phyloP scores from a whole-genome alignment of 1,284 basidiomycete genomes.

The Tetrapyrgos nigripes region DNA sequence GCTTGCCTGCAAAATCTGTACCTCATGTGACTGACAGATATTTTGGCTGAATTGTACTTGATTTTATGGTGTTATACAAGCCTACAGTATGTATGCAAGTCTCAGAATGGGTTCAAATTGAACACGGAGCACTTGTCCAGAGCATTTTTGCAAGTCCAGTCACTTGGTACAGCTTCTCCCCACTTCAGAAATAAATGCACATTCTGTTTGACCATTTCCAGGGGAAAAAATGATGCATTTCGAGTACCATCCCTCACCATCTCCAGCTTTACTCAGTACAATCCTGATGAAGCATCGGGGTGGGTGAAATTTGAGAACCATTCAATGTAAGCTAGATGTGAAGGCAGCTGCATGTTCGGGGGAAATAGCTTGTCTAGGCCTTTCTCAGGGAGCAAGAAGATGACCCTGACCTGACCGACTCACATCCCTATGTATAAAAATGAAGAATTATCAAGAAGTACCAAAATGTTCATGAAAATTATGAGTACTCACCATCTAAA shows the following conservation, averaged over 20 bases:
- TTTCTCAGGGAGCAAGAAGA: conserved; percentile 10
- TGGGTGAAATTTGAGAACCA: conserved; percentile 25
- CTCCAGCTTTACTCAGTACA: conserved; percentile 14
- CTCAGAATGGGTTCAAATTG: too few relatives aligned
- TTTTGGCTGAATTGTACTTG: too few relatives aligned
- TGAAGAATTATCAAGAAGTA: too few relatives aligned
- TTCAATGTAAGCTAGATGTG: conserved; percentile 29
- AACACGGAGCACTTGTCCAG: conserved; percentile 16
- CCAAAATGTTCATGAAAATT: too few relatives aligned
- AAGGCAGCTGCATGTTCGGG: conserved; percentile 2
- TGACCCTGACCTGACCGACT: conserved; percentile 8
- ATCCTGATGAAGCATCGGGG: conserved; percentile 5
- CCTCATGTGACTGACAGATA: too few relatives aligned
- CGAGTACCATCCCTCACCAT: not conserved
- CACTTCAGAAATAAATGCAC: conserved; percentile 26
- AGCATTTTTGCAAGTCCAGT: conserved; percentile 32
- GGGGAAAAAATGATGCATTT: conserved; percentile 22
- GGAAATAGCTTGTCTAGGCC: not conserved
- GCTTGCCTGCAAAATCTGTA: too few relatives aligned
- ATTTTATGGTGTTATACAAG: too few relatives aligned
- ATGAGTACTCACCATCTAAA: too few relatives aligned
- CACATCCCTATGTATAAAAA: not conserved
- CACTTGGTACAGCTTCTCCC: conserved; percentile 12
- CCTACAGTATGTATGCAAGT: too few relatives aligned
- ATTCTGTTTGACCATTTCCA: conserved; percentile 20